Base-by-base conservation (phyloP, 2,329 filamentous ascomycete genomes). In the Ophiostoma tasmaniense region DNA sequence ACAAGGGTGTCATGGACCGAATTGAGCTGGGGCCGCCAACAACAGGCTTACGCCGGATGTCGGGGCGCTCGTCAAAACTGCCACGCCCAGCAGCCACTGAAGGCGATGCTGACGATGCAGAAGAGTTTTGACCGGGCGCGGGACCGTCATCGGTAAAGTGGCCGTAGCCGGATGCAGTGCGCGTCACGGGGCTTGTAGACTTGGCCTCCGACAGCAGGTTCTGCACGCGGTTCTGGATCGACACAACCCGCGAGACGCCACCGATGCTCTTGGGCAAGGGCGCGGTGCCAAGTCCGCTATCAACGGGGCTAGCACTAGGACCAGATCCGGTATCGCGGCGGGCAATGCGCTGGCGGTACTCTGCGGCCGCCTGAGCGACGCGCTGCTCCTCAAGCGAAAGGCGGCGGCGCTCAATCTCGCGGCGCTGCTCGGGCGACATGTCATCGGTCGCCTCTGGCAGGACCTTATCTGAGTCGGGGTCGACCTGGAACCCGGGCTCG, bases 161-260 rank as follows among this genome's bases (percentile, higher is more conserved):
- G 8, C 95, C 95, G 76, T 98, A 98, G 0, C 94, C 94, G 72
- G 93, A 89, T 0, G 93, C 93, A 0, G 92, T 97, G 66, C 83
- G 80, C 73, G 89, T 87, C 35, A 86, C 84, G 17, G 81, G 79
- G 1, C 84, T 76, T 0, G 83, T 79, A 5, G 87, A 82, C 72
- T 87, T 87, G 55, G 90, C 92, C 75, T 97, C 93, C 71, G 89
- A 89, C 20, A 99, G 81, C 66, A 98, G 82, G 66, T 87, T 92
- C 80, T 96, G 91, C 68, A 99, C 92, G 72, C 94, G 89, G 75
- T 91, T 93, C 77, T 98, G 93, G 74, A 99, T 99, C 33, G 89
- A 91, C n/a, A 88, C 86, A 22, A 93, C 92, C 59, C 89, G 83
- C 17, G 87, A 86, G 2, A 85, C 79, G 65, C 84, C 82, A n/a